Evolutionary conservation across 495 filamentous ascomycete genomes (phyloP), one percentile per base, ranked within the genome.

Genomic region (Trichoderma orchidacearum): DNA sequence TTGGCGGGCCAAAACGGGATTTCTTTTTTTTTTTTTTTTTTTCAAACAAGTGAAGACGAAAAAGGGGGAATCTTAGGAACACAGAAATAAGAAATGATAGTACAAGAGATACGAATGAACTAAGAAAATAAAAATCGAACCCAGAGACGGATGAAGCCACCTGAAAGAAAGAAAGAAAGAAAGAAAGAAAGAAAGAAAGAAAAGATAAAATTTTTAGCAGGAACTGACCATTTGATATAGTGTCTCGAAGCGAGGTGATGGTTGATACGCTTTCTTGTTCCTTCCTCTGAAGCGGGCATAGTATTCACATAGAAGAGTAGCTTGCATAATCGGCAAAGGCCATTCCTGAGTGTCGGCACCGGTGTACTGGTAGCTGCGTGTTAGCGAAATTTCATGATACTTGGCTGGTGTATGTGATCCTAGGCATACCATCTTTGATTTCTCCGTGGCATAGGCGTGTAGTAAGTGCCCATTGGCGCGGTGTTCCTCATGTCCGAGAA

Each of bases 251-350:
- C 65, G 64, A 58, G 70, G 68, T 56, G 77, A 79, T 54, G 72
- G 56, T 54, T 60, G 61, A 54, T 55, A 71, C 67, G 48, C 64
- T 61, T 30, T 66, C 70, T 63, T 55, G 15, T 72, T 76, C 52
- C 70, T 69, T 59, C 76, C 77, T 48, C 77, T 70, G 63, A 80
- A 80, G 51, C 72, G 71, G 36, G 70, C 68, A 58, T 78, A 81
- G 58, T 75, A 68, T 60, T 81, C 78, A 62, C 73, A 78, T 18
- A 81, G 67, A 36, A 81, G 67, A 58, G 80, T 78, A 34, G 75
- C 67, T 66, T 80, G 77, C 76, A 79, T 78, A 58, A 70, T 67
- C 53, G 72, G 66, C 30, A 78, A 64, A 64, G 61, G 70, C 74
- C 75, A 77, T 54, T 70, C 66, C 13, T 67, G 41, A 6, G 41